Base-by-base conservation (phyloP, 1,284 basidiomycete genomes). In the Marasmius tenuissimus region DNA sequence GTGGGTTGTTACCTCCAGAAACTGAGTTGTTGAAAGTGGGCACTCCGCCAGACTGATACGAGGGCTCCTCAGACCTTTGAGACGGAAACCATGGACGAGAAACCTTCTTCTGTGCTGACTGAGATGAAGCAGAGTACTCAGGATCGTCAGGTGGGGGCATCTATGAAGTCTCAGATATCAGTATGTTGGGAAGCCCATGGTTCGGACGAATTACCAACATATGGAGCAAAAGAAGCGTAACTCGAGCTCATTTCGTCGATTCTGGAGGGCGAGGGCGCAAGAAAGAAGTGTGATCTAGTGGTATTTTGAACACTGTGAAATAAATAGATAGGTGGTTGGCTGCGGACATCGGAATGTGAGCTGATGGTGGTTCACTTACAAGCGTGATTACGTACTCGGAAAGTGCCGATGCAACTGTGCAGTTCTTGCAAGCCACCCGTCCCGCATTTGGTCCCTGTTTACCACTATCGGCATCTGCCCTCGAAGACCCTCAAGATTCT, bases 21-120 rank as follows among this genome's bases (percentile, higher is more conserved):
- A 76, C 74, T 11, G 84, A 83, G 37, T 79, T 78, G 53, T 78
- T 77, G 68, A 86, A 85, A 8, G 84, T 82, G 4, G 87, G 86
- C 22, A 87, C 75, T 10, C 79, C 89, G 34, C 90, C 91, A 18
- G 87, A 87, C 72, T 92, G 91, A 68, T 92, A 92, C 8, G 86
- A 88, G 1, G 73, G 65, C 47, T 74, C 69, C 39, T 65, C 68
- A 4, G 74, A 71, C 16, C 68, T 64, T 65, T 74, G 75, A 64
- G 79, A 72, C 49, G 84, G 82, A 63, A 89, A 87, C 88, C 88
- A 91, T 33, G 86, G 80, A 59, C 80, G 76, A 55, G 77, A 74
- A 61, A 56, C 69, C 18, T 61, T 39, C 57, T 64, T 72, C 50
- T 73, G 65, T 11, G 68, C 66, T 10, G 76, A 71, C 10, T 68